Percentiles rank a stretch among this genome's conserved stretches.
phyloP scores from a whole-genome alignment of 1,139 yeast genomes.

The Yamadazyma buinensis region DNA sequence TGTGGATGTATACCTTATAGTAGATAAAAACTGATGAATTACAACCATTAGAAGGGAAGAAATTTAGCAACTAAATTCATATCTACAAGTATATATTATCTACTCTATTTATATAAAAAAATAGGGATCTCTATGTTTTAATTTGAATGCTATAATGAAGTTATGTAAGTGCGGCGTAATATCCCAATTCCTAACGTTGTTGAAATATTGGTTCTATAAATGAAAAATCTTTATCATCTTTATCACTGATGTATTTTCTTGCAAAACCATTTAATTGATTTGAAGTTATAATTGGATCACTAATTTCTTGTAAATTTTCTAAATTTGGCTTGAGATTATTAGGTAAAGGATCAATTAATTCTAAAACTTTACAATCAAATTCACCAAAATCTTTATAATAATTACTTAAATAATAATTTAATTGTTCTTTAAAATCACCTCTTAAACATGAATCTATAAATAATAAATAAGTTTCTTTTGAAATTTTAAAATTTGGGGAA shows the following conservation, averaged over 20 bases:
- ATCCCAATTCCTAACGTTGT: too few relatives aligned
- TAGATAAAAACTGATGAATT: too few relatives aligned
- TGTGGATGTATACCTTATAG: too few relatives aligned
- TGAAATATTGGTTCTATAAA: constrained; percentile 19
- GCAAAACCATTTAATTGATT: constrained; percentile 9
- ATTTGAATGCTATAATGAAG: too few relatives aligned
- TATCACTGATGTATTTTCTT: constrained; percentile 18
- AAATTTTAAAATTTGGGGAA: constrained; percentile 7
- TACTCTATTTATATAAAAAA: too few relatives aligned
- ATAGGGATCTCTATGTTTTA: too few relatives aligned
- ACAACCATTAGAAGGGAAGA: too few relatives aligned
- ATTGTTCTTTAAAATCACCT: constrained; percentile 22
- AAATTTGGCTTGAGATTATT: constrained; percentile 5
- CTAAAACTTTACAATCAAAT: constrained; percentile 10
- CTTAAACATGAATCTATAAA: constrained; percentile 27
- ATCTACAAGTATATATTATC: too few relatives aligned
- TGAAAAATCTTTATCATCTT: constrained; percentile 26
- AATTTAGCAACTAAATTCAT: too few relatives aligned
- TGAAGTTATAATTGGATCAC: constrained; percentile 10
- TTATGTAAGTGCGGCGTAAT: too few relatives aligned
- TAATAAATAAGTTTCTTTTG: constrained; percentile 16
- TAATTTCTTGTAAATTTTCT: not conserved
- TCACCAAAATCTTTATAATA: constrained; percentile 19
- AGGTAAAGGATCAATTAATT: constrained; percentile 18
- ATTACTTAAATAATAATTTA: constrained; percentile 26